These are phyloP conservation scores for Diphasiastrum complanatum DNA, from an alignment of 83 land plant species.

Conservation along the genomic window DNA sequence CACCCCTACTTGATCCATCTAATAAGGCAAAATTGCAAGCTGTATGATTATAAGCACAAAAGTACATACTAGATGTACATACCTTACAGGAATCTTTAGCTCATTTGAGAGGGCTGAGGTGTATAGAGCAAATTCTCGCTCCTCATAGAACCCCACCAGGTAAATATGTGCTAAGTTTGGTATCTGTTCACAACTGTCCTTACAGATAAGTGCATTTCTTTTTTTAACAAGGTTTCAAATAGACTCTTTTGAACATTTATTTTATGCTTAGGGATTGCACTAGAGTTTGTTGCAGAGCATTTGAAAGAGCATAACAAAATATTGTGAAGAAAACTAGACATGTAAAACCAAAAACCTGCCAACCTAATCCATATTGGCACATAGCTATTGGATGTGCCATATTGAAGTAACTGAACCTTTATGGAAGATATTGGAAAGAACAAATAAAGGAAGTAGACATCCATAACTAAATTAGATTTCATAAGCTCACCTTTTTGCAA, in stretches of 20 bases:
- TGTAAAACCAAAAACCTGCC: not conserved
- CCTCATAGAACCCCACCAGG: conserved; percentile 93
- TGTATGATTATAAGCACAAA: no score
- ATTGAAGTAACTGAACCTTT: not conserved
- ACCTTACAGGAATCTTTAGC: conserved; percentile 90
- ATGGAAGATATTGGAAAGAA: not conserved
- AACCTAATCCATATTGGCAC: not conserved
- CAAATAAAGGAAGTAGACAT: not conserved
- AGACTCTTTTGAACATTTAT: not conserved
- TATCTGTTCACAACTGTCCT: conserved; percentile 39
- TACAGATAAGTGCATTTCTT: not conserved
- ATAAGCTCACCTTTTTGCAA: conserved; percentile 28
- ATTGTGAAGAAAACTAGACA: not conserved
- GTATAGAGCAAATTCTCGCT: conserved; percentile 83
- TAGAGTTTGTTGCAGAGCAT: no score
- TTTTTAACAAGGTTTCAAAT: not conserved
- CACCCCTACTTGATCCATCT: no score
- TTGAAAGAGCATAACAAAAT: no score
- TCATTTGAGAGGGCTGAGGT: conserved; percentile 88
- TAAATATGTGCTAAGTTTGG: conserved; percentile 85
- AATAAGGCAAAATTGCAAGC: no score
- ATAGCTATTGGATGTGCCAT: no score
- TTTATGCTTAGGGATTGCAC: no score
- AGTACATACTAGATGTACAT: not conserved
- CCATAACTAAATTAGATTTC: not conserved